Percentiles rank a stretch among this genome's conserved stretches.
Conservation (phyloP, 148 eudicot species). For the Spergularia marina region DNA sequence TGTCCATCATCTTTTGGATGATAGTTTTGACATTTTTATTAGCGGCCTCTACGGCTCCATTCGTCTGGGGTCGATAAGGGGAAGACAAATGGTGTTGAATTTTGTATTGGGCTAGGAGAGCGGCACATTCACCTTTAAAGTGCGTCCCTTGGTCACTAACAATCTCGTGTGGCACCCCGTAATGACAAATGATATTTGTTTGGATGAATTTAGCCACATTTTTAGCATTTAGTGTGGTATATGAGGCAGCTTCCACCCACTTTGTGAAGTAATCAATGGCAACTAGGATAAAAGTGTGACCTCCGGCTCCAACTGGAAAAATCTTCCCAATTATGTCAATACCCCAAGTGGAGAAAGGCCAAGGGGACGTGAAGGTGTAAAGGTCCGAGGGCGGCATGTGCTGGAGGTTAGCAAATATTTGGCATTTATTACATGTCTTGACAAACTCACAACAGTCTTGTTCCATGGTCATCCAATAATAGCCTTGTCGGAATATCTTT, state of each 20-base stretch:
- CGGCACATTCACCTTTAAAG: not conserved
- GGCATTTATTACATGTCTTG: not conserved
- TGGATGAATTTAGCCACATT: not conserved
- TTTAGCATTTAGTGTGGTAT: not conserved
- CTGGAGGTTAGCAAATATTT: not conserved
- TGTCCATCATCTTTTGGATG: not conserved
- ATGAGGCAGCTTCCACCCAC: conserved; percentile 3
- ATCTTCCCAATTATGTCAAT: no score
- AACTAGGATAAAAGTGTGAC: not conserved
- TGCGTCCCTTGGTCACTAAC: conserved; percentile 3
- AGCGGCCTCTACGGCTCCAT: not conserved
- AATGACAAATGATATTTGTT: not conserved
- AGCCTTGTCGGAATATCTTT: no score
- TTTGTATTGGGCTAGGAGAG: not conserved
- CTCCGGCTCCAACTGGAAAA: not conserved
- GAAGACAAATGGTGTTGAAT: not conserved
- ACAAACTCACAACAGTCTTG: no score
- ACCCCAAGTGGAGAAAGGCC: no score
- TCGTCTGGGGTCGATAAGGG: not conserved
- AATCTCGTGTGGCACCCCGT: not conserved
- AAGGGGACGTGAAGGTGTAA: no score
- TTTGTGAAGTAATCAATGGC: conserved; percentile 4
- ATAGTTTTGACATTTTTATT: not conserved
- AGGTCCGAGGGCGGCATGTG: not conserved
- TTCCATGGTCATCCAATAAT: no score